These are phyloP conservation scores for Saccharomyces mikatae DNA, from an alignment of 805 yeast genomes.

Conservation along the genomic window DNA sequence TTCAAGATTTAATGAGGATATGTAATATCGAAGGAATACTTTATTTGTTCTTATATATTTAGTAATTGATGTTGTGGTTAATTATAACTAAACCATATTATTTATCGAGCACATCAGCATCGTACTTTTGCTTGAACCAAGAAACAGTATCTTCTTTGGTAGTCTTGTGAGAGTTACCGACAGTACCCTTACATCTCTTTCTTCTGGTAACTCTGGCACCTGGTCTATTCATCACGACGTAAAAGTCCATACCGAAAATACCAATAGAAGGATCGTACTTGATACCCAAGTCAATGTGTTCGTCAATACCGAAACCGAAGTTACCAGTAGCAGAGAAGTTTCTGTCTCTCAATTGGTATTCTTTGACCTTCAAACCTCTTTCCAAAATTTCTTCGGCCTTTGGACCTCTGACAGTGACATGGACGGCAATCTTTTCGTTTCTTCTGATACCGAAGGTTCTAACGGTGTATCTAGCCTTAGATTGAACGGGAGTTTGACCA, in stretches of 20 bases:
- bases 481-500: constrained; percentile 99
- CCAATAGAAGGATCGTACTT: constrained; percentile 98
- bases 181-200: constrained; percentile 79
- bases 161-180: constrained; percentile 88
- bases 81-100: constrained; percentile 28
- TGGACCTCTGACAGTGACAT: constrained; percentile 98
- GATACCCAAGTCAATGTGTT: constrained; percentile 98
- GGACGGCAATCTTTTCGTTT: constrained; percentile 97
- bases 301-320: constrained; percentile 98
- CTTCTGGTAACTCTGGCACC: constrained; percentile 96
- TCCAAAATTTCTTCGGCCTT: constrained; percentile 97
- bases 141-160: constrained; percentile 82
- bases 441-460: constrained; percentile 99
- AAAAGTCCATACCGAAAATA: constrained; percentile 99
- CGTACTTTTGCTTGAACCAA: constrained; percentile 99
- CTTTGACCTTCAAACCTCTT: constrained; percentile 98
- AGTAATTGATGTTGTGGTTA: neutral
- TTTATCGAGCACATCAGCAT: constrained; percentile 88
- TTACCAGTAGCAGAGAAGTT: constrained; percentile 98
- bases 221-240: constrained; percentile 97
- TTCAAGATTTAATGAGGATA: constrained; percentile 1
- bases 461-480: constrained; percentile 98
- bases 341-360: constrained; percentile 84
- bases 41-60: neutral
- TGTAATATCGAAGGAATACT: neutral